phyloP scores from a whole-genome alignment of 768 basidiomycete species.

The Serendipita sp. region DNA sequence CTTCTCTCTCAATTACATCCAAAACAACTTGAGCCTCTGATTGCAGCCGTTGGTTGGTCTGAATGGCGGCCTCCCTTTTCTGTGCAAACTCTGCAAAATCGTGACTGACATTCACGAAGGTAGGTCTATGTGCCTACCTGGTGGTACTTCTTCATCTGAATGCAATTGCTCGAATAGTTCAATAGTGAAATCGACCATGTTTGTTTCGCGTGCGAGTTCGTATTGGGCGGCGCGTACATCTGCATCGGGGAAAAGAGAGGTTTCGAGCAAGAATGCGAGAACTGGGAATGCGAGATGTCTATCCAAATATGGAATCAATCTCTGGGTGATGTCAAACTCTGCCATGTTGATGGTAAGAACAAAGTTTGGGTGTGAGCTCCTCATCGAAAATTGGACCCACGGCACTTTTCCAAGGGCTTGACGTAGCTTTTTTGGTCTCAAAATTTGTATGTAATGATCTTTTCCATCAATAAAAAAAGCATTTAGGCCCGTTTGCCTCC shows the following conservation, averaged over 20 bases:
- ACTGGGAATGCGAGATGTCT: constrained; percentile 89
- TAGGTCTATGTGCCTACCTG: constrained; percentile 30
- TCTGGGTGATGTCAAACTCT: constrained; percentile 80
- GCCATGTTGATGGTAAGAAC: constrained; percentile 28
- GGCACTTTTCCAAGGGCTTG: neutral
- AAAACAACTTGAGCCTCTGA: constrained; percentile 85
- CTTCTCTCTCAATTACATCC: constrained; percentile 92
- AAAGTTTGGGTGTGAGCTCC: neutral
- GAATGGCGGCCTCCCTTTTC: constrained; percentile 67
- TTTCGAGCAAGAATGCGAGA: constrained; percentile 70
- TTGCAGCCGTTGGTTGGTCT: constrained; percentile 67
- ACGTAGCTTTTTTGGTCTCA: no score
- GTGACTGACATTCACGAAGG: neutral
- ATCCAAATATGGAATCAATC: constrained; percentile 82
- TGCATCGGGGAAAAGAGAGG: constrained; percentile 54
- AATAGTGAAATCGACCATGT: constrained; percentile 92
- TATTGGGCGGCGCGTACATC: constrained; percentile 84
- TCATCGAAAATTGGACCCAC: neutral
- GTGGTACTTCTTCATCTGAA: constrained; percentile 49
- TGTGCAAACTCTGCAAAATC: constrained; percentile 52
- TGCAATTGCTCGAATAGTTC: constrained; percentile 64
- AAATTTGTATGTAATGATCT: no score
- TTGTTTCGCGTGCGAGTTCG: constrained; percentile 92
- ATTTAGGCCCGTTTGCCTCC: no score
- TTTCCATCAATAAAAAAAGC: no score